Evolutionary conservation across 2,329 filamentous ascomycete species (phyloP).

Genomic region (Knufia petricola): DNA sequence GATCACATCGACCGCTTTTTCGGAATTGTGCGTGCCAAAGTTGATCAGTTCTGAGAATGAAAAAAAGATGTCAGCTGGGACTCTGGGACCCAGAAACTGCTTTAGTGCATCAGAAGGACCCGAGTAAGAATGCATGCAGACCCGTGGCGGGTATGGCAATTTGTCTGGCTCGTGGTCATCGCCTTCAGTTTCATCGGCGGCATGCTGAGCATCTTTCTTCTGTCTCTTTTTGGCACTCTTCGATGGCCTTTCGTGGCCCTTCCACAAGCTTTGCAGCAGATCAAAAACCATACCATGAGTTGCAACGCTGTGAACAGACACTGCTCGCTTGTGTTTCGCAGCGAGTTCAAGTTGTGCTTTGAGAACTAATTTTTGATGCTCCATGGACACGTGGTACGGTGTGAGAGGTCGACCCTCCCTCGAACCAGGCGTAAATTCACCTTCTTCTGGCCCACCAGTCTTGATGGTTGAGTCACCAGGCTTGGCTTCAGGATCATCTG

Average conservation of each 20-base stretch:
- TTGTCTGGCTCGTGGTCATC: slow-evolving; percentile 23
- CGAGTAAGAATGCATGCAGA: slow-evolving; percentile 92
- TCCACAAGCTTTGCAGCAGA: slow-evolving; percentile 47
- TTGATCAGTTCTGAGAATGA: slow-evolving; percentile 85
- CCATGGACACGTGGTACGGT: slow-evolving; percentile 46
- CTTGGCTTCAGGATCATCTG: slow-evolving; percentile 37
- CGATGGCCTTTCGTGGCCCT: slow-evolving; percentile 46
- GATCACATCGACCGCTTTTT: slow-evolving; percentile 57
- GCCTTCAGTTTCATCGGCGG: slow-evolving; percentile 25
- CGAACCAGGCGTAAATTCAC: slow-evolving; percentile 46
- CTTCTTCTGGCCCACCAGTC: slow-evolving; percentile 27
- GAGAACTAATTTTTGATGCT: slow-evolving; percentile 51
- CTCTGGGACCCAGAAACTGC: slow-evolving; percentile 63
- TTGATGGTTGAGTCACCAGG: slow-evolving; percentile 28
- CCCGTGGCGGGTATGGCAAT: slow-evolving; percentile 69
- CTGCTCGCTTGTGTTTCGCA: slow-evolving; percentile 47
- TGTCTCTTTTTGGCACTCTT: slow-evolving; percentile 38
- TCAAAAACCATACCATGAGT: slow-evolving; percentile 52
- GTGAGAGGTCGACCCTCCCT: slow-evolving; percentile 50
- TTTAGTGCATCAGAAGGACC: slow-evolving; percentile 64
- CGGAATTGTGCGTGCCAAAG: slow-evolving; percentile 45
- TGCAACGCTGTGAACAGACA: slow-evolving; percentile 55
- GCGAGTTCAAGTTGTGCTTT: slow-evolving; percentile 50
- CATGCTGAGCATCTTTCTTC: slow-evolving; percentile 26
- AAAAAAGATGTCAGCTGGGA: slow-evolving; percentile 72